Evolutionary conservation across 116 monocot genomes (phyloP).

Genomic region (Phalaenopsis hybrid): DNA sequence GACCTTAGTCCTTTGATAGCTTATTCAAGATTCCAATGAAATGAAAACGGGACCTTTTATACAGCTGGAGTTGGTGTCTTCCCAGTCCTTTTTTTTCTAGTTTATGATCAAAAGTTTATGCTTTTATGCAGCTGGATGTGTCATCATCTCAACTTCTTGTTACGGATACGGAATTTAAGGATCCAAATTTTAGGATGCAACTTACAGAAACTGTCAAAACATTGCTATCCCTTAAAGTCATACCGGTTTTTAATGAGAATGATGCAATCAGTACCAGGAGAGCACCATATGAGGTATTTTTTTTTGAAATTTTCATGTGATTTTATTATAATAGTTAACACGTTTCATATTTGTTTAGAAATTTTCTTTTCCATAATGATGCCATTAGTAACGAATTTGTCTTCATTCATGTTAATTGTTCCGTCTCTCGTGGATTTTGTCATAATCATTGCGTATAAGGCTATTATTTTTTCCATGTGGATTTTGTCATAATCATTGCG

Average conservation of each 20-base stretch:
- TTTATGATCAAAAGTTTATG: background rate
- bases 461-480: no score
- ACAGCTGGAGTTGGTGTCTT: constrained; percentile 81
- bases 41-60: constrained; percentile 1
- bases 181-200: constrained; percentile 72
- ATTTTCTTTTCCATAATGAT: background rate
- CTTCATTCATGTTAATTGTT: background rate
- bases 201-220: constrained; percentile 75
- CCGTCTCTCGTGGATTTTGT: no score
- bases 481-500: background rate
- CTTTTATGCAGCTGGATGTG: constrained; percentile 77
- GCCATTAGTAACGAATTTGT: background rate
- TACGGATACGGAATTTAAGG: constrained; percentile 84
- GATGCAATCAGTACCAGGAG: constrained; percentile 92
- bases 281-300: constrained; percentile 81
- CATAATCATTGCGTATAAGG: no score
- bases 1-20: background rate
- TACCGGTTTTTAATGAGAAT: constrained; percentile 97
- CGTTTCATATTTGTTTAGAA: background rate
- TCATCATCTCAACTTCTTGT: constrained; percentile 85
- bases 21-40: background rate
- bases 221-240: constrained; percentile 53
- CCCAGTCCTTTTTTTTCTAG: constrained; percentile 3
- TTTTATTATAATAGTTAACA: background rate
- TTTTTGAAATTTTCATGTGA: background rate